Conservation (phyloP, 192 early-diverging fungal genomes). For the Podila horticola region DNA sequence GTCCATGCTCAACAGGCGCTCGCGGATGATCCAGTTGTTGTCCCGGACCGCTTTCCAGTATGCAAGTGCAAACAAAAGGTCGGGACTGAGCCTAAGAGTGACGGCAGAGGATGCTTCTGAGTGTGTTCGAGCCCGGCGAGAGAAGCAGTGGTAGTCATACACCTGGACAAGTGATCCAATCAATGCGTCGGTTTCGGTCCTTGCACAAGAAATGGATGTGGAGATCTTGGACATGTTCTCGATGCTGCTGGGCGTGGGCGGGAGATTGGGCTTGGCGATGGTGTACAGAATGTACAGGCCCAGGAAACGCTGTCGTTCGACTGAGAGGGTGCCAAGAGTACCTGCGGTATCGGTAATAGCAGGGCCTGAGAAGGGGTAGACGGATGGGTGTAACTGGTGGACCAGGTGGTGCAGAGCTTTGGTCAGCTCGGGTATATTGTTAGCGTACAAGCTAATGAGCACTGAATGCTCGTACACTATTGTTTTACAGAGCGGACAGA, state of each 20-base stretch:
- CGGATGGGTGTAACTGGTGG: slow-evolving; percentile 25
- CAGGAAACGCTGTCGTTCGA: slow-evolving; percentile 27
- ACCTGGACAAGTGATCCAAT: slow-evolving; percentile 17
- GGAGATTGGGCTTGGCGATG: slow-evolving; percentile 10
- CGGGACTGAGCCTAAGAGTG: not conserved
- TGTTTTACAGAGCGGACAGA: not conserved
- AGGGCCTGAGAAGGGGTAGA: not conserved
- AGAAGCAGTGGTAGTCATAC: slow-evolving; percentile 6
- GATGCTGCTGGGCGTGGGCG: not conserved
- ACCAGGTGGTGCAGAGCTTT: slow-evolving; percentile 36
- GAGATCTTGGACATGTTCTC: not conserved
- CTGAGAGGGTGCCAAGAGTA: not conserved
- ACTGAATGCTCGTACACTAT: slow-evolving; percentile 43
- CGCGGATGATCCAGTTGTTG: slow-evolving; percentile 29
- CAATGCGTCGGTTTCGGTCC: slow-evolving; percentile 28
- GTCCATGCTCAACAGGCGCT: slow-evolving; percentile 13
- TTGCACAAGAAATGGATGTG: slow-evolving; percentile 7
- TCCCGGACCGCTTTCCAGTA: slow-evolving; percentile 32
- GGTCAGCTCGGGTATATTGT: slow-evolving; percentile 46
- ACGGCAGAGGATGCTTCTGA: not conserved
- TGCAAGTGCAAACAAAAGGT: slow-evolving; percentile 11
- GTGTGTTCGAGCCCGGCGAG: not conserved
- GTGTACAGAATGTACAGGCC: slow-evolving; percentile 30
- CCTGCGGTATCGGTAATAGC: not conserved
- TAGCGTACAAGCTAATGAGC: slow-evolving; percentile 37